phyloP scores from a whole-genome alignment of 2,329 filamentous ascomycete genomes.

The Mariannaea sp. region DNA sequence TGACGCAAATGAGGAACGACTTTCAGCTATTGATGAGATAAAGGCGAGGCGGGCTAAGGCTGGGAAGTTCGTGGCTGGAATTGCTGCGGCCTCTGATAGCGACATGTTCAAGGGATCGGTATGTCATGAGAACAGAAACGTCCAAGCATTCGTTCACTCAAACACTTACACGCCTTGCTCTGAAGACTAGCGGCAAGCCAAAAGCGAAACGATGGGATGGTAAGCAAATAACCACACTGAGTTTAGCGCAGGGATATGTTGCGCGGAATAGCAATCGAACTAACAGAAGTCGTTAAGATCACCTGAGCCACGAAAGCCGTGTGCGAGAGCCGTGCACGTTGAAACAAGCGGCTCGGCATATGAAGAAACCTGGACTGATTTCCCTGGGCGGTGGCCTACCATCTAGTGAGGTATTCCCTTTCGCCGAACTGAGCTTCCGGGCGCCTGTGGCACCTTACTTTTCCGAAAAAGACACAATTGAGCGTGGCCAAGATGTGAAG shows the following conservation, averaged over 20 bases:
- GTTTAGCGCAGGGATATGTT: too few relatives aligned
- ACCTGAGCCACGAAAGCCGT: slow-evolving; percentile 66
- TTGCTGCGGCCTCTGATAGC: slow-evolving; percentile 77
- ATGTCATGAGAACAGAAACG: slow-evolving; percentile 36
- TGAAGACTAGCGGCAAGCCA: slow-evolving; percentile 61
- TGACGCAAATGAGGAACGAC: slow-evolving; percentile 29
- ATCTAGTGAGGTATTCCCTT: slow-evolving; percentile 89
- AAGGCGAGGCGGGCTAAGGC: slow-evolving; percentile 62
- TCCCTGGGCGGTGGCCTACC: slow-evolving; percentile 91
- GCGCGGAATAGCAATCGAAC: background rate
- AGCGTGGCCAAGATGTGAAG: slow-evolving; percentile 62
- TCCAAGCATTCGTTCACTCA: background rate
- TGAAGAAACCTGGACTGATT: slow-evolving; percentile 83
- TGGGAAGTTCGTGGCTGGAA: slow-evolving; percentile 73
- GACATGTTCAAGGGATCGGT: slow-evolving; percentile 83
- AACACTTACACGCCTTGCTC: background rate
- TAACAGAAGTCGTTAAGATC: slow-evolving; percentile 46
- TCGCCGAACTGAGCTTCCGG: slow-evolving; percentile 76
- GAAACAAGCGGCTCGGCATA: slow-evolving; percentile 78
- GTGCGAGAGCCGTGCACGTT: slow-evolving; percentile 70
- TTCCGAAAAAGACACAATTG: slow-evolving; percentile 68
- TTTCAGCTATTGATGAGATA: slow-evolving; percentile 40
- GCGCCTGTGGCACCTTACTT: slow-evolving; percentile 73
- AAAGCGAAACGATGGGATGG: slow-evolving; percentile 84
- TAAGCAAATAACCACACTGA: slow-evolving; percentile 52